Base-by-base conservation (phyloP, 305 asterid species). In the Fraxinus angustifolia region DNA sequence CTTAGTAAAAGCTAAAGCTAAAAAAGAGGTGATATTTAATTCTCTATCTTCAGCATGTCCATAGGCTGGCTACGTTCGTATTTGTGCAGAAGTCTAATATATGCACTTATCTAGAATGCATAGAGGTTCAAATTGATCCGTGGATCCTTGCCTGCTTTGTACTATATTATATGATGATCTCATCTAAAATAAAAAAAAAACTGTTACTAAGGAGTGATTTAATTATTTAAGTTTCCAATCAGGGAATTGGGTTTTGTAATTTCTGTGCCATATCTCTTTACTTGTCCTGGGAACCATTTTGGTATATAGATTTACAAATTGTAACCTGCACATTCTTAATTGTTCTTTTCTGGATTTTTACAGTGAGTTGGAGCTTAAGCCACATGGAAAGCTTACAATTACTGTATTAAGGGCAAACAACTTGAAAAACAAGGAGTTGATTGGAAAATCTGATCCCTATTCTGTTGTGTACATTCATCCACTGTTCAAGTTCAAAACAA, bases 351-450 rank as follows among this genome's bases (percentile, higher is more conserved):
- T 78, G 70, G 78, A 85, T 83, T 1, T 53, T 75, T 86, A 84
- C 95, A 94, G 98, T 83, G 98, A 96, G 21, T 87, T 96, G 94
- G 98, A 96, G 91, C 98, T 96, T 78, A 96, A 93, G 90, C 98
- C 99, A 71, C 97, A 93, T 82, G 99, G 99, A 81, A 89, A 84
- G 85, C 91, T 96, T 58, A 86, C 83, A n/a, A 80, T 93, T 67
- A 94, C 93, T 7, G 83, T 96, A 12, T 74, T 88, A 67, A 87
- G 73, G 89, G 98, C 98, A 56, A 93, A 86, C 36, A 89, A 91
- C 85, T 86, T 96, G 82, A 96, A 96, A 91, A 96, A 96, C 85
- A 91, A 87, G 90, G 99, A 96, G 85, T 68, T 96, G 86, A 91
- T 96, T 67, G 99, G 99, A 81, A 96, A 96, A 83, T 96, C 99